These are phyloP conservation scores for Rhizopogon roseolus DNA, from an alignment of 768 basidiomycete genomes.

Conservation along the genomic window DNA sequence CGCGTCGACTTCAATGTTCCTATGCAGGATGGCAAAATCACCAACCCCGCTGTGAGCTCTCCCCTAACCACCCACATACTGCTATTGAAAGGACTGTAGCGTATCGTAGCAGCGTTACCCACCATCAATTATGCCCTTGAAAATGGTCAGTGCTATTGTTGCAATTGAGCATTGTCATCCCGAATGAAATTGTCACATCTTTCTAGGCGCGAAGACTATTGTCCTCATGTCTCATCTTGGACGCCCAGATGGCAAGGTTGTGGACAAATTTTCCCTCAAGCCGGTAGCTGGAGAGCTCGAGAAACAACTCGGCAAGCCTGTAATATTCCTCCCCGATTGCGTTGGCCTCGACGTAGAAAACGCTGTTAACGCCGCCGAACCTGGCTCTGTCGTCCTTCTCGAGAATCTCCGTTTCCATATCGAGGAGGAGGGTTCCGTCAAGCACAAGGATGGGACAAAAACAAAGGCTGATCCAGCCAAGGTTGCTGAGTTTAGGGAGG, in stretches of 20 bases:
- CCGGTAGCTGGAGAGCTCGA: conserved; percentile 82
- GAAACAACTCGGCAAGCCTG: conserved; percentile 62
- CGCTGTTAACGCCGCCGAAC: conserved; percentile 52
- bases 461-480: conserved; percentile 84
- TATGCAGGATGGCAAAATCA: conserved; percentile 86
- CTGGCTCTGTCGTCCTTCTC: conserved; percentile 79
- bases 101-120: conserved; percentile 94
- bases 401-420: conserved; percentile 99
- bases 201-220: conserved; percentile 70
- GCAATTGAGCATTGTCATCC: not conserved
- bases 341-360: conserved; percentile 84
- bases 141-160: conserved; percentile 45
- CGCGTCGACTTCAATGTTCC: conserved; percentile 97
- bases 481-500: conserved; percentile 80
- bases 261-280: conserved; percentile 85
- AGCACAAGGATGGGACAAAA: conserved; percentile 93
- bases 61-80: conserved; percentile 3
- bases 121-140: conserved; percentile 93
- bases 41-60: conserved; percentile 85
- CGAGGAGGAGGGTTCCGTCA: conserved; percentile 93
- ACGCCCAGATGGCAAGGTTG: conserved; percentile 89
- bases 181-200: not conserved
- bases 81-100: conserved; percentile 42
- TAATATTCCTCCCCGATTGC: conserved; percentile 81
- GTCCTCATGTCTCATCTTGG: conserved; percentile 98